Evolutionary conservation across 192 early-diverging fungal species (phyloP).

Genomic region (Oehlia diaphana): DNA sequence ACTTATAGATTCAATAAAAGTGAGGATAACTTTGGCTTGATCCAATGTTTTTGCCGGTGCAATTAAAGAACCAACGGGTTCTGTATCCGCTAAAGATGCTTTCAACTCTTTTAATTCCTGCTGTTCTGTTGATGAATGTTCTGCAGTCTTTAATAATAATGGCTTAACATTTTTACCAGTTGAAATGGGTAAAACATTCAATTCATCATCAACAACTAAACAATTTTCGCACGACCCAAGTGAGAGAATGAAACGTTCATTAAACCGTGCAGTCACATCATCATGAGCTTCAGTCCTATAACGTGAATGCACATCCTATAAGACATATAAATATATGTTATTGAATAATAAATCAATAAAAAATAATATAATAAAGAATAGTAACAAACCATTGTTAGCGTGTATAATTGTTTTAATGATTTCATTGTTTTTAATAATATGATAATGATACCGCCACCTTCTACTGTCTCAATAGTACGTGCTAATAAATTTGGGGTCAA

Average conservation of each 20-base stretch:
- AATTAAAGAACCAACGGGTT: slow-evolving; percentile 88
- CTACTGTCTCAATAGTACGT: slow-evolving; percentile 97
- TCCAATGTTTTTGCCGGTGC: slow-evolving; percentile 81
- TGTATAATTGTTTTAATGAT: slow-evolving; percentile 95
- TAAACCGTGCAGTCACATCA: slow-evolving; percentile 94
- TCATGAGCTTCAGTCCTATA: slow-evolving; percentile 94
- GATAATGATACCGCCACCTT: slow-evolving; percentile 94
- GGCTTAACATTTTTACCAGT: slow-evolving; percentile 94
- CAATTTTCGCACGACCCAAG: slow-evolving; percentile 85
- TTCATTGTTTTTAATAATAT: slow-evolving; percentile 93
- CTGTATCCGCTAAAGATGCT: slow-evolving; percentile 84
- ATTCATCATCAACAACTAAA: slow-evolving; percentile 95
- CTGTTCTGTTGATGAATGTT: slow-evolving; percentile 46
- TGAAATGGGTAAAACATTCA: slow-evolving; percentile 95
- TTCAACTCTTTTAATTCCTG: slow-evolving; percentile 79
- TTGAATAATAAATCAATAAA: background rate
- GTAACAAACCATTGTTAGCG: slow-evolving; percentile 86
- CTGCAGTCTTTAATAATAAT: slow-evolving; percentile 41
- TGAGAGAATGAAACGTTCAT: slow-evolving; percentile 96
- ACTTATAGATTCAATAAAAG: slow-evolving; percentile 93
- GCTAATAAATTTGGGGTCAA: slow-evolving; percentile 96
- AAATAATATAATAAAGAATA: background rate
- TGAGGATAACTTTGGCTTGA: slow-evolving; percentile 95
- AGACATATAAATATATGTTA: background rate
- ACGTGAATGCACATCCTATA: slow-evolving; percentile 88